phyloP scores from a whole-genome alignment of 1,284 basidiomycete species.

The Rhodotorula glutinis region DNA sequence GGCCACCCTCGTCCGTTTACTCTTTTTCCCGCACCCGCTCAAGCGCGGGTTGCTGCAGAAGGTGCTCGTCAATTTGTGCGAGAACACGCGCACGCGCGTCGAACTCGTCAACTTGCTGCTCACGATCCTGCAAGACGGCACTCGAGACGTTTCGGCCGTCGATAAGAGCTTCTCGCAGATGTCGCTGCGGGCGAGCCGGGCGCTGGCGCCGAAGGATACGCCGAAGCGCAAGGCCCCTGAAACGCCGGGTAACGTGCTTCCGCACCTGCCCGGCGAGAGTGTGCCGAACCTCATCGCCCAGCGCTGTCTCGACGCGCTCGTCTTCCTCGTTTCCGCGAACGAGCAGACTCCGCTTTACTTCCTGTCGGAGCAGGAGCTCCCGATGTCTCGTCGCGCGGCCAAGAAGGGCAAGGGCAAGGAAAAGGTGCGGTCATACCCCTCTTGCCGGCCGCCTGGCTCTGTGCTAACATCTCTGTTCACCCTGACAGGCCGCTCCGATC shows the following conservation, averaged over 20 bases:
- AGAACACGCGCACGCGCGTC: constrained; percentile 84
- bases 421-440: constrained; percentile 55
- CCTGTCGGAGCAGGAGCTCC: constrained; percentile 86
- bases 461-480: too few relatives aligned
- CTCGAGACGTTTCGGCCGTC: constrained; percentile 83
- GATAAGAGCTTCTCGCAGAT: constrained; percentile 93
- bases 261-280: constrained; percentile 70
- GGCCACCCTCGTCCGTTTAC: constrained; percentile 81
- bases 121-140: constrained; percentile 89
- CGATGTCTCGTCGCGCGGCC: constrained; percentile 62
- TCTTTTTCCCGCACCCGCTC: constrained; percentile 93
- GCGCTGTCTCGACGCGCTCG: constrained; percentile 82
- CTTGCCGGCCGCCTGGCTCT: too few relatives aligned
- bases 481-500: constrained; percentile 18
- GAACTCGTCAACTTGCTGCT: constrained; percentile 92
- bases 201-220: constrained; percentile 59
- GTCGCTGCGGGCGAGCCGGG: constrained; percentile 69
- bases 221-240: constrained; percentile 63
- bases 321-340: constrained; percentile 78
- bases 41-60: constrained; percentile 82
- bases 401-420: constrained; percentile 82
- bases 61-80: constrained; percentile 90
- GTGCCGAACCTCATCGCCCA: constrained; percentile 88
- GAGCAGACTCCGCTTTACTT: constrained; percentile 83
- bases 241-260: constrained; percentile 52